Evolutionary conservation across 495 filamentous ascomycete genomes (phyloP).

Genomic region (Talaromyces trachyspermus): DNA sequence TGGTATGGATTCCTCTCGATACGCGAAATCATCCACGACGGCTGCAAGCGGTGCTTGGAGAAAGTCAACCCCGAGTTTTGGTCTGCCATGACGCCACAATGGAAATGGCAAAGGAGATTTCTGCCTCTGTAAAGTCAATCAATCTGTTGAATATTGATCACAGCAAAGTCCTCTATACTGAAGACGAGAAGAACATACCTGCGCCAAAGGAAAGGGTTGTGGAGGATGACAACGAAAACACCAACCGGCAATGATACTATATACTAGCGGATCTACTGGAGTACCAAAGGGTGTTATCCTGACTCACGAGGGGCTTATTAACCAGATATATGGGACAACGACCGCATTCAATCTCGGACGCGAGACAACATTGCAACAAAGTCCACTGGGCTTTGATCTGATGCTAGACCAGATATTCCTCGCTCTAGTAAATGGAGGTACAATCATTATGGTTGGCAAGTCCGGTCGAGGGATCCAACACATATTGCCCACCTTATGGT

Average conservation of each 20-base stretch:
- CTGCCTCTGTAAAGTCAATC: neutral
- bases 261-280: slow-evolving; percentile 33
- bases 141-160: slow-evolving; percentile 4
- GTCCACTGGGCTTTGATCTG: slow-evolving; percentile 32
- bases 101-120: slow-evolving; percentile 5
- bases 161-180: neutral
- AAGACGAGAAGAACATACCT: neutral
- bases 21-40: slow-evolving; percentile 24
- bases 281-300: slow-evolving; percentile 31
- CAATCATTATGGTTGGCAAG: slow-evolving; percentile 19
- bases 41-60: slow-evolving; percentile 19
- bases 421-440: slow-evolving; percentile 25
- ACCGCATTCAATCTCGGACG: slow-evolving; percentile 8
- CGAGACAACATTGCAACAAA: slow-evolving; percentile 35
- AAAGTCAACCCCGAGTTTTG: slow-evolving; percentile 15
- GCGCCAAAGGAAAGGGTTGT: slow-evolving; percentile 1
- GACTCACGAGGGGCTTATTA: slow-evolving; percentile 20
- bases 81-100: slow-evolving; percentile 8
- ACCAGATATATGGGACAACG: slow-evolving; percentile 14
- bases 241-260: slow-evolving; percentile 28
- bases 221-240: neutral
- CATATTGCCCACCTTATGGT: slow-evolving; percentile 26
- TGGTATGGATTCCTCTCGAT: slow-evolving; percentile 48
- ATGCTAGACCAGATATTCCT: slow-evolving; percentile 28
- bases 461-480: slow-evolving; percentile 23